Conservation (phyloP, 495 filamentous ascomycete genomes). For the Xylaria acuta region DNA sequence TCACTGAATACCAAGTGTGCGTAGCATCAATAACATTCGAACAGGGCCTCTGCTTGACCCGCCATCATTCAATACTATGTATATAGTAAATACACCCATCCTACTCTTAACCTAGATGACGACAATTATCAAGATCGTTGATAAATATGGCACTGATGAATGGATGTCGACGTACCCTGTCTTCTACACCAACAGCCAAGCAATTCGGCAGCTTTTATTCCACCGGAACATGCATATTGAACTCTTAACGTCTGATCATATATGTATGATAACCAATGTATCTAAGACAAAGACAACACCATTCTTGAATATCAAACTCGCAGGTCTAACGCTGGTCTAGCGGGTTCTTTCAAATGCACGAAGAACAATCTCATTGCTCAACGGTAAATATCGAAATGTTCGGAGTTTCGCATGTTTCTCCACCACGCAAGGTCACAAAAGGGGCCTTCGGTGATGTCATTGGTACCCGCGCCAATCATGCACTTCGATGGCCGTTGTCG, state of each 20-base stretch:
- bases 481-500: not conserved
- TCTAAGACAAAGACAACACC: not conserved
- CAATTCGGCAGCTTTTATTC: not conserved
- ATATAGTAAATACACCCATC: not conserved
- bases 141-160: not conserved
- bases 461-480: constrained; percentile 19
- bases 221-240: not conserved
- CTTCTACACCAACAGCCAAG: too few species aligned
- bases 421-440: constrained; percentile 12
- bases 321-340: not conserved
- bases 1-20: not conserved
- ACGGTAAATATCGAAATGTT: not conserved
- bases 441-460: constrained; percentile 17
- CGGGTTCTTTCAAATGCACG: not conserved
- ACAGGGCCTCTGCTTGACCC: not conserved
- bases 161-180: not conserved
- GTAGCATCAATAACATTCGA: not conserved
- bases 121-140: not conserved
- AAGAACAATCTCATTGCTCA: not conserved
- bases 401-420: not conserved
- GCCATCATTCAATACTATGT: not conserved
- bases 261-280: not conserved
- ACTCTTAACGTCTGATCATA: not conserved
- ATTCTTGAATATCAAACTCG: not conserved
- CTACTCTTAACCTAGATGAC: not conserved